Evolutionary conservation across 306 rosid species (phyloP), one percentile per base, ranked within the genome.

Genomic region (Prosopis cineraria): DNA sequence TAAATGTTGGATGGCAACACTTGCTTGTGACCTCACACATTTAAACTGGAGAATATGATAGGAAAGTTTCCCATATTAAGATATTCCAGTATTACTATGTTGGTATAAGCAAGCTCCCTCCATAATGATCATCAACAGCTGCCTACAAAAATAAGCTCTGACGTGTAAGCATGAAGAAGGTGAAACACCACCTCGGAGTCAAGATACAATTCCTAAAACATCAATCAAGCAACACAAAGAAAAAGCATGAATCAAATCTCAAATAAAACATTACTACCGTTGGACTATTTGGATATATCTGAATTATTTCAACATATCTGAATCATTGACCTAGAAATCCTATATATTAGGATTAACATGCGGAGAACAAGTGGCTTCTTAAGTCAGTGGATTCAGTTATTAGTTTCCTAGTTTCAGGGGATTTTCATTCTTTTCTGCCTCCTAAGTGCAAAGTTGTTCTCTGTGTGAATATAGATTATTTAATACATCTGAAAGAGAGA

Each of bases 61-160:
- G 78, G 22, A n/a, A 79, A 36, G 58, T 66, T 63, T 56, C 59
- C 60, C 75, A 68, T 30, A 39, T 67, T 40, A 73, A 47, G 60
- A 76, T 30, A n/a, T 59, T 62, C 50, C 44, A 39, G 68, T 70
- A 80, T 13, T 73, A 71, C 85, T 78, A 82, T 47, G 63, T 14
- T 47, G 85, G 77, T 31, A 90, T 79, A 55, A 74, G 77, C 88
- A 94, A 89, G 71, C 82, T 90, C 71, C 98, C 98, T 41, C 97
- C 98, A 81, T 90, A 94, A 68, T 73, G 74, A 84, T 90, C 96
- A 78, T 86, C 88, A 48, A 92, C 87, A 67, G 93, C 86, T 27
- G 86, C 93, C 98, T 90, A 75, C 74, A 72, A 62, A 79, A 63
- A 55, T 62, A 78, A 31, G 17, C 64, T 22, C 76, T 53, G 36